Percentiles rank a stretch among this genome's conserved stretches.
phyloP scores from a whole-genome alignment of 2,329 filamentous ascomycete species.

The Alternaria novae-zelandiae region DNA sequence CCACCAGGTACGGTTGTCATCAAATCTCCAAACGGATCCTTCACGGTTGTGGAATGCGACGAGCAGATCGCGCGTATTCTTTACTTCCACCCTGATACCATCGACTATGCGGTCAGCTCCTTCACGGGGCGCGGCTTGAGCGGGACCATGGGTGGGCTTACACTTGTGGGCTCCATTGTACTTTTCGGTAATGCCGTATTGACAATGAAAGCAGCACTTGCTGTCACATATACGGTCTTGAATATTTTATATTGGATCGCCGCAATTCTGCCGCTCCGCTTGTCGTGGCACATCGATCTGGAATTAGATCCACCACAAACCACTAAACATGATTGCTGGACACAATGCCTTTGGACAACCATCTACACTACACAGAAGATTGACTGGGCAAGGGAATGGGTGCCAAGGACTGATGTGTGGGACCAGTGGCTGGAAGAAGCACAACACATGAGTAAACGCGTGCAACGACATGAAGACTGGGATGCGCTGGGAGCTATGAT shows the following conservation, averaged over 20 bases:
- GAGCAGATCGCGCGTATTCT: background rate
- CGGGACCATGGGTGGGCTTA: background rate
- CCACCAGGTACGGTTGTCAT: background rate
- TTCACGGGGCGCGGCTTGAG: background rate
- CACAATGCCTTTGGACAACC: background rate
- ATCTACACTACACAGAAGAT: background rate
- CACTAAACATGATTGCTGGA: background rate
- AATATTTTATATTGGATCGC: background rate
- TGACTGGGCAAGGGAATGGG: background rate
- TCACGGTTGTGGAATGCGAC: background rate
- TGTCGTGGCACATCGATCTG: background rate
- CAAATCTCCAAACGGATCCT: background rate
- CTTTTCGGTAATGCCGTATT: conserved; percentile 1
- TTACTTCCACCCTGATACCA: background rate
- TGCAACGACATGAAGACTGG: background rate
- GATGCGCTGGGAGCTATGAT: background rate
- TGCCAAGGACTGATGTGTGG: background rate
- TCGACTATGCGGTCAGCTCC: background rate
- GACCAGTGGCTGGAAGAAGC: background rate
- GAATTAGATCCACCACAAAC: background rate
- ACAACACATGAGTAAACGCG: background rate
- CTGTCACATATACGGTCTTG: background rate
- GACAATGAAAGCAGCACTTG: conserved; percentile 5
- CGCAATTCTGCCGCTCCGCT: background rate
- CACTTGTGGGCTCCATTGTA: background rate